Evolutionary conservation across 768 basidiomycete species (phyloP), one percentile per base, ranked within the genome.

Genomic region (Lactifluus hygrophoroides): DNA sequence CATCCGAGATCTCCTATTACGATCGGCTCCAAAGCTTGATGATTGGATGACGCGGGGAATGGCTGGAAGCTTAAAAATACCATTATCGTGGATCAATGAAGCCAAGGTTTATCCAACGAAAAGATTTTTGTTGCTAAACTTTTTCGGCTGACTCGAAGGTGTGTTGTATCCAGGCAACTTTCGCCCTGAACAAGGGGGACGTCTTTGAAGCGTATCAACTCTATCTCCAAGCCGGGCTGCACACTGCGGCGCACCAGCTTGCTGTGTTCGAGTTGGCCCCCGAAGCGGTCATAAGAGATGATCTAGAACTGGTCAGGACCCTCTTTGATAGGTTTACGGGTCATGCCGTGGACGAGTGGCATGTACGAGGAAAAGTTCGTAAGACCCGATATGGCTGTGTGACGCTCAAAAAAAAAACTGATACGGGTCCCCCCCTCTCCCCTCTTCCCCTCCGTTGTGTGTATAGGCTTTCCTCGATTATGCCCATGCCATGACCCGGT

Each of bases 221-320:
- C 25, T 88, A 88, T 68, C 72, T 90, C 49, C 69, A 80, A 27
- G 91, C 91, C 2, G 82, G 82, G 19, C 69, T 83, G 34, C 86
- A 83, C 61, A 78, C 84, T 57, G 72, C 81, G 5, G 94, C 95
- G 0, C 94, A 96, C 67, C 80, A 84, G 48, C 76, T 98, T 43
- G 89, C 90, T n/a, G 77, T 94, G 30, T 71, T 77, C n/a, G 85
- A 94, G 59, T 80, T 99, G 8, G 90, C 88, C 6, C 90, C 92
- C 1, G 95, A 97, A 63, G 90, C 87, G 0, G 76, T 96, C 54
- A 77, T 97, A 30, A 75, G 74, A 21, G 69, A 75, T 43, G 77
- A 79, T 64, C 64, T 77, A 8, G 80, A 77, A 2, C 75, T 95
- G 13, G 71, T 96, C 23, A 74, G 75, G 35, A 76, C 77, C n/a